Conservation (phyloP, 139 green algal species). For the Yamagishiella unicocca region DNA sequence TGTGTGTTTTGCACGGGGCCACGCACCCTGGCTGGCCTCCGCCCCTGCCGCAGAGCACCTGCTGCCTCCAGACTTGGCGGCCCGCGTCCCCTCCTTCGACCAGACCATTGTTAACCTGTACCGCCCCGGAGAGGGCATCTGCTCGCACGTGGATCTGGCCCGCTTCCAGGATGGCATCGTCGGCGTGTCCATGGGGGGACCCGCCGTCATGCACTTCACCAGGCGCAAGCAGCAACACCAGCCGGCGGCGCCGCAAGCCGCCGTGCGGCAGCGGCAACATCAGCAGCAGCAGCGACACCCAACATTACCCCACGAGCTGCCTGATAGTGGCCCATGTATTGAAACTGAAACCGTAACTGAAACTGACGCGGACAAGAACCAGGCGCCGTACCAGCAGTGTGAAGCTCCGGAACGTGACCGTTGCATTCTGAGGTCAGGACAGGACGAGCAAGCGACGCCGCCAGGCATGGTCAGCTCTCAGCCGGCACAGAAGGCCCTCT, state of each 20-base stretch:
- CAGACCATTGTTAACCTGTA: constrained; percentile 66
- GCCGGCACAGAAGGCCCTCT: too few species aligned
- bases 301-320: neutral
- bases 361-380: too few species aligned
- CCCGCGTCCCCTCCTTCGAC: constrained; percentile 12
- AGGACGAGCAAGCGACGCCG: too few species aligned
- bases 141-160: constrained; percentile 60
- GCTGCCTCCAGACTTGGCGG: constrained; percentile 1
- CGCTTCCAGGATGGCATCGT: constrained; percentile 55
- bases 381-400: too few species aligned
- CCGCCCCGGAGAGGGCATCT: constrained; percentile 60
- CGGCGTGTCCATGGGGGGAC: neutral
- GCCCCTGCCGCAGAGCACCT: neutral
- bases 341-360: too few species aligned
- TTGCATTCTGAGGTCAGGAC: too few species aligned
- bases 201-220: constrained; percentile 31
- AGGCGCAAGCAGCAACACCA: neutral
- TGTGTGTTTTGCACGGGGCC: neutral
- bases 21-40: neutral
- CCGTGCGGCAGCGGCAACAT: neutral
- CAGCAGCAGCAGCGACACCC: neutral
- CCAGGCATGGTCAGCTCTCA: too few species aligned
- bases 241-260: neutral
- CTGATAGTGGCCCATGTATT: too few species aligned
- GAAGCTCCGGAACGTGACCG: too few species aligned